Evolutionary conservation across 139 green algal species (phyloP).

Genomic region (Gonium pectorale): DNA sequence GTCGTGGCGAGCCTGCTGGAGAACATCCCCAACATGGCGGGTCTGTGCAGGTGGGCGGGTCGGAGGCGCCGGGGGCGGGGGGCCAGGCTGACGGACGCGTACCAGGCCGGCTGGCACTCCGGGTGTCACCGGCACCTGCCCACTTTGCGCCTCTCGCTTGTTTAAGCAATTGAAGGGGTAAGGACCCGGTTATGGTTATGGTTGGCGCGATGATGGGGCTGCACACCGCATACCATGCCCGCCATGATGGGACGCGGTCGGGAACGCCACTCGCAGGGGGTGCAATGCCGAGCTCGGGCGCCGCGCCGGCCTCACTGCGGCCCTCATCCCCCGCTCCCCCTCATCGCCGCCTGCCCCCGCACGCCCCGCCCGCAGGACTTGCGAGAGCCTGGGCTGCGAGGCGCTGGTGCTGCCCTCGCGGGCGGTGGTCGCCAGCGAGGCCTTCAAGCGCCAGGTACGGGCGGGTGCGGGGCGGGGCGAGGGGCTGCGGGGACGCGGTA

Average conservation of each 20-base stretch:
- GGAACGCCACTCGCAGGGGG: too few relatives aligned
- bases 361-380: constrained; percentile 46
- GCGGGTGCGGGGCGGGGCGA: not conserved
- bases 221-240: too few relatives aligned
- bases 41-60: constrained; percentile 64
- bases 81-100: not conserved
- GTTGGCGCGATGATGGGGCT: too few relatives aligned
- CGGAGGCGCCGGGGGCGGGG: too few relatives aligned
- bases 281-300: too few relatives aligned
- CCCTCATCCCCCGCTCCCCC: not conserved
- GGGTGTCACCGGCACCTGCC: too few relatives aligned
- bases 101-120: too few relatives aligned
- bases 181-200: too few relatives aligned
- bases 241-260: too few relatives aligned
- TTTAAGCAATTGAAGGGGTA: too few relatives aligned
- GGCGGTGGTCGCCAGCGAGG: constrained; percentile 44
- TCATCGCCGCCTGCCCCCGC: not conserved
- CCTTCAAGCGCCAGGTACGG: constrained; percentile 61
- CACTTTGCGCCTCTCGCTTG: too few relatives aligned
- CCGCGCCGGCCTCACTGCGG: not conserved
- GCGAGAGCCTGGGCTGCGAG: constrained; percentile 57
- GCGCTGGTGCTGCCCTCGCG: constrained; percentile 56
- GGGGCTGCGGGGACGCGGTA: not conserved
- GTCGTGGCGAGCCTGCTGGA: constrained; percentile 88
- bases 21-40: constrained; percentile 89